phyloP scores from a whole-genome alignment of 78 protist genomes.

The Chrysochromulina parva region DNA sequence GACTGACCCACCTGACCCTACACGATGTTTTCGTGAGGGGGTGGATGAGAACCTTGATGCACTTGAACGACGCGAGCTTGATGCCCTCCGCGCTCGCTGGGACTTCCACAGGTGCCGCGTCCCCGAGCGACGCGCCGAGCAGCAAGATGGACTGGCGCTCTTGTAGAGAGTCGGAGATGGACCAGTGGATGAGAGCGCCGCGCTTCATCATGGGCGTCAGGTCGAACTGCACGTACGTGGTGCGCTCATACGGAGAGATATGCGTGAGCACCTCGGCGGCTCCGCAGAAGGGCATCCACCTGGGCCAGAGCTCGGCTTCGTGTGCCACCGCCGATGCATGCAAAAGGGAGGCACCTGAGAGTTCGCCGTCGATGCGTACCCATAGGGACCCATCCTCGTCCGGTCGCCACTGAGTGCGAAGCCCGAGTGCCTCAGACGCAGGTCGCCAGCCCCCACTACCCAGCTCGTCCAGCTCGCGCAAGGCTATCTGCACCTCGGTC shows the following conservation, averaged over 20 bases:
- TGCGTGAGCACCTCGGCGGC: neutral
- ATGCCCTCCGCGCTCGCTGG: neutral
- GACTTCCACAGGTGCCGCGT: neutral
- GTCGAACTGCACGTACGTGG: neutral
- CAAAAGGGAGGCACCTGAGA: neutral
- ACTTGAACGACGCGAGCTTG: neutral
- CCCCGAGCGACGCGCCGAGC: neutral
- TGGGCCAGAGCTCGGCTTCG: neutral
- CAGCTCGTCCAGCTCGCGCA: neutral
- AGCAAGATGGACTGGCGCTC: neutral
- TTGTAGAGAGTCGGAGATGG: neutral
- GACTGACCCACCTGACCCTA: neutral
- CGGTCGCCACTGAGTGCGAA: conserved; percentile 8
- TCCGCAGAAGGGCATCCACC: neutral
- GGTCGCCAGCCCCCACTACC: neutral
- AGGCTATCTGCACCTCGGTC: neutral
- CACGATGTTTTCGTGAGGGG: neutral
- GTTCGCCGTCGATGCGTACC: neutral
- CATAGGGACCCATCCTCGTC: neutral
- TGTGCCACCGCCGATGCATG: neutral
- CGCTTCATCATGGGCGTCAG: neutral
- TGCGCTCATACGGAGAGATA: neutral
- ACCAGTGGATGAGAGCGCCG: neutral
- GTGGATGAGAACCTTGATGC: neutral
- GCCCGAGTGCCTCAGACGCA: neutral